A percentile compares a stretch with the other conserved stretches of the same genome.
Conservation (phyloP, 2,329 filamentous ascomycete species). For the Exophiala mesophila region DNA sequence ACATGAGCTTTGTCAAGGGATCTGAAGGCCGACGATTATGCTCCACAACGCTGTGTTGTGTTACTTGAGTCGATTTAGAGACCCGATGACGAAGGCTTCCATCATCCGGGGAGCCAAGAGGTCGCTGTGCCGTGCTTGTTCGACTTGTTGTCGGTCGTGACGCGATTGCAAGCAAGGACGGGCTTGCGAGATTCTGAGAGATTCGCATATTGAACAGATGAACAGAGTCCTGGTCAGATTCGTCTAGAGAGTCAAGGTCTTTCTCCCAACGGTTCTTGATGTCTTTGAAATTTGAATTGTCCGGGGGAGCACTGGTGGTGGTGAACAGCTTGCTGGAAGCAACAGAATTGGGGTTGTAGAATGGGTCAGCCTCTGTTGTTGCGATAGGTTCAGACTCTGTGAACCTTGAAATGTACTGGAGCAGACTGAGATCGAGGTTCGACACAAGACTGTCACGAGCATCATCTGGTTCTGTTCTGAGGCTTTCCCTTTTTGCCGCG, state of each 20-base stretch:
- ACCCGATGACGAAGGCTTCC: neutral
- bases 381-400: constrained; percentile 5
- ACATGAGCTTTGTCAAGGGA: constrained; percentile 21
- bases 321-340: neutral
- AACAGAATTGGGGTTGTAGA: neutral
- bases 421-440: constrained; percentile 17
- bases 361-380: neutral
- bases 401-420: constrained; percentile 18
- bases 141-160: constrained; percentile 17
- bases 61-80: neutral
- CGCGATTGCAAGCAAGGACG: constrained; percentile 11
- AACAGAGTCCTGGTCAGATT: constrained; percentile 20
- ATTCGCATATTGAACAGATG: constrained; percentile 29
- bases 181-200: constrained; percentile 26
- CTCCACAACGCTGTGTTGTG: constrained; percentile 11
- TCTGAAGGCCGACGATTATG: constrained; percentile 24
- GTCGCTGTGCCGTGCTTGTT: constrained; percentile 1
- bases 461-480: neutral
- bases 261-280: constrained; percentile 1
- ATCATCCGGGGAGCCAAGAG: constrained; percentile 5
- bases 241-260: constrained; percentile 8
- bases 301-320: neutral
- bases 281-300: neutral
- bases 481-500: constrained; percentile 2
- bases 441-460: constrained; percentile 16